Evolutionary conservation across 1,284 basidiomycete species (phyloP).

Genomic region (Psilocybe mexicana): DNA sequence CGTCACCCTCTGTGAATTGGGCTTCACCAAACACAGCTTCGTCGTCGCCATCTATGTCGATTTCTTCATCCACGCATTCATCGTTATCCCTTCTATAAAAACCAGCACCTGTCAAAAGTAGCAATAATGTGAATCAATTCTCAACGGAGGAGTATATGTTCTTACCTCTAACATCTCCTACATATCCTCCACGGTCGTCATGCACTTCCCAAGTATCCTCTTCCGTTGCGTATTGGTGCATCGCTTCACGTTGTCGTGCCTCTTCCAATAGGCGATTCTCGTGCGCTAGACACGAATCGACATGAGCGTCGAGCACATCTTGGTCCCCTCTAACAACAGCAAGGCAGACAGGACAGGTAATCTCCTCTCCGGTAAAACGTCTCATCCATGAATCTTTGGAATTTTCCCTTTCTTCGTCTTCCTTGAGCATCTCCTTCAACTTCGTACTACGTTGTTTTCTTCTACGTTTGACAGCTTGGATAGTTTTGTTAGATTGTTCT

Average conservation of each 20-base stretch:
- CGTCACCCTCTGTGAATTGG: conserved; percentile 75
- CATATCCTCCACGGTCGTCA: conserved; percentile 39
- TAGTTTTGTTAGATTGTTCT: conserved; percentile 50
- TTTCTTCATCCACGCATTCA: conserved; percentile 71
- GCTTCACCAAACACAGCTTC: conserved; percentile 60
- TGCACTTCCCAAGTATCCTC: conserved; percentile 36
- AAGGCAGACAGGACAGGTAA: conserved; percentile 68
- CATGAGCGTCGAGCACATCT: conserved; percentile 74
- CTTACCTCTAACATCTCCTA: conserved; percentile 45
- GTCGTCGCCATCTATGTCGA: conserved; percentile 79
- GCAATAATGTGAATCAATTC: conserved; percentile 3
- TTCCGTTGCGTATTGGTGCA: conserved; percentile 31
- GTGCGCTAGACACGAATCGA: conserved; percentile 71
- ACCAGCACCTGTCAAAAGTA: conserved; percentile 50
- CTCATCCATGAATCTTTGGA: conserved; percentile 29
- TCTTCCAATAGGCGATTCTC: conserved; percentile 47
- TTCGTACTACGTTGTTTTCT: conserved; percentile 63
- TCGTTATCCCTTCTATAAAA: conserved; percentile 59
- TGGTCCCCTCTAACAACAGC: conserved; percentile 57
- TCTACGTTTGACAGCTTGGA: conserved; percentile 59
- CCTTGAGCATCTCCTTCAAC: conserved; percentile 63
- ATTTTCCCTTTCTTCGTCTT: conserved; percentile 49
- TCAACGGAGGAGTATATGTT: conserved; percentile 1
- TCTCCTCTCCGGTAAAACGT: conserved; percentile 37
- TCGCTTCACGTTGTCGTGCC: conserved; percentile 36